phyloP scores from a whole-genome alignment of 2,329 filamentous ascomycete species.

The Pseudogymnoascus destructans region DNA sequence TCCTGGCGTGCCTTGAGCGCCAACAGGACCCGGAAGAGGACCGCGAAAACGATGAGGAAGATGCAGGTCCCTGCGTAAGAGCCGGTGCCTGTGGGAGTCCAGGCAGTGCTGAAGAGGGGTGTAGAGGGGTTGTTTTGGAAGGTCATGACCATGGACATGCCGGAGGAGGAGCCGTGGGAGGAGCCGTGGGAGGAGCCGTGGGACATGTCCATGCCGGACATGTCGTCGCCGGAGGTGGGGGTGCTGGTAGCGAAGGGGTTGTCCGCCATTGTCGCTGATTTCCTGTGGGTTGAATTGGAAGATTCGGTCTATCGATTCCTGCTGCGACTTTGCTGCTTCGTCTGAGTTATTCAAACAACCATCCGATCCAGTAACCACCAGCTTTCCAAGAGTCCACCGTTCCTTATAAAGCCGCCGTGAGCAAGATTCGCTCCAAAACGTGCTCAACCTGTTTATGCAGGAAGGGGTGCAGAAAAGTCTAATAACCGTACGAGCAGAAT shows the following conservation, averaged over 20 bases:
- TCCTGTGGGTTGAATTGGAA: background rate
- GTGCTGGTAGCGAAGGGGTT: background rate
- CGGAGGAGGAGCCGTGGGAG: background rate
- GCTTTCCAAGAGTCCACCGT: background rate
- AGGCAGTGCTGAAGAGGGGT: slow-evolving; percentile 52
- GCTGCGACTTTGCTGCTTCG: background rate
- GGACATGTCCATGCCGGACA: slow-evolving; percentile 4
- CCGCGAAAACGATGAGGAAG: slow-evolving; percentile 68
- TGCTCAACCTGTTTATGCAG: background rate
- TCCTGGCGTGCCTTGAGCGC: slow-evolving; percentile 56
- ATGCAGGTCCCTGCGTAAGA: slow-evolving; percentile 82
- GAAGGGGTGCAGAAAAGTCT: background rate
- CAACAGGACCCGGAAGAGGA: slow-evolving; percentile 55
- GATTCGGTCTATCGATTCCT: background rate
- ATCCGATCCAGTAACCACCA: background rate
- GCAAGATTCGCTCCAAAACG: slow-evolving; percentile 6
- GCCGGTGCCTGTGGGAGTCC: slow-evolving; percentile 59
- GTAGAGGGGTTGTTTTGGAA: slow-evolving; percentile 54
- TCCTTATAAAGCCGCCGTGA: background rate
- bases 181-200: background rate
- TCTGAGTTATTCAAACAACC: background rate
- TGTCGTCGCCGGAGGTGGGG: background rate
- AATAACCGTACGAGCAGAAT: background rate
- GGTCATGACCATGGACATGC: slow-evolving; percentile 36
- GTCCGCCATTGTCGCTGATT: background rate